Percentiles rank a stretch among this genome's conserved stretches.
These are phyloP conservation scores for Heterobasidion irregulare DNA, from an alignment of 1,284 basidiomycete genomes.

Conservation along the genomic window DNA sequence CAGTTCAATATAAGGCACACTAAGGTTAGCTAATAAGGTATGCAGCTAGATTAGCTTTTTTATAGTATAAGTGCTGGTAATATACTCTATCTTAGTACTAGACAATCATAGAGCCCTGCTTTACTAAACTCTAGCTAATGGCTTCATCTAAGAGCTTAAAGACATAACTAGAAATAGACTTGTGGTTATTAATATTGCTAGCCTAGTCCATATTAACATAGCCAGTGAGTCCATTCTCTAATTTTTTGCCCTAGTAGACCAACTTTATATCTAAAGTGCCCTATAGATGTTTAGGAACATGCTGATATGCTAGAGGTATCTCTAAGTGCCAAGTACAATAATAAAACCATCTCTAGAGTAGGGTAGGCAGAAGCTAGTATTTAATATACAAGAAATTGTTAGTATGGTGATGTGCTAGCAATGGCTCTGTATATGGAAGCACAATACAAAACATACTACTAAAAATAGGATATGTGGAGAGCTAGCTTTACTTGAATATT, in stretches of 20 bases:
- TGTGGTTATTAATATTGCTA: neutral
- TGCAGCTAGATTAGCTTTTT: constrained; percentile 13
- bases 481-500: too few species aligned
- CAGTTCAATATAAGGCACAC: neutral
- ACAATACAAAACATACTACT: too few species aligned
- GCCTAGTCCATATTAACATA: neutral
- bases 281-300: constrained; percentile 32
- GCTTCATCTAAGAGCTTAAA: constrained; percentile 9
- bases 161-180: constrained; percentile 1
- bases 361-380: constrained; percentile 26
- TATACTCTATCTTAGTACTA: constrained; percentile 25
- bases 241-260: neutral
- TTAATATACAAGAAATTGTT: constrained; percentile 23
- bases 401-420: too few species aligned
- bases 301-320: constrained; percentile 30
- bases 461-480: too few species aligned
- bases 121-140: constrained; percentile 21
- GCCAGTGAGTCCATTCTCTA: neutral
- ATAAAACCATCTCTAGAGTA: constrained; percentile 4
- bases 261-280: constrained; percentile 21
- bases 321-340: constrained; percentile 7
- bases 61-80: constrained; percentile 13
- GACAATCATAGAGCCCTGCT: constrained; percentile 20
- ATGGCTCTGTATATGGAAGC: too few species aligned
- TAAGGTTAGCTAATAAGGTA: constrained; percentile 11